Conservation (phyloP, 2,329 filamentous ascomycete genomes). For the Nemania sp. region DNA sequence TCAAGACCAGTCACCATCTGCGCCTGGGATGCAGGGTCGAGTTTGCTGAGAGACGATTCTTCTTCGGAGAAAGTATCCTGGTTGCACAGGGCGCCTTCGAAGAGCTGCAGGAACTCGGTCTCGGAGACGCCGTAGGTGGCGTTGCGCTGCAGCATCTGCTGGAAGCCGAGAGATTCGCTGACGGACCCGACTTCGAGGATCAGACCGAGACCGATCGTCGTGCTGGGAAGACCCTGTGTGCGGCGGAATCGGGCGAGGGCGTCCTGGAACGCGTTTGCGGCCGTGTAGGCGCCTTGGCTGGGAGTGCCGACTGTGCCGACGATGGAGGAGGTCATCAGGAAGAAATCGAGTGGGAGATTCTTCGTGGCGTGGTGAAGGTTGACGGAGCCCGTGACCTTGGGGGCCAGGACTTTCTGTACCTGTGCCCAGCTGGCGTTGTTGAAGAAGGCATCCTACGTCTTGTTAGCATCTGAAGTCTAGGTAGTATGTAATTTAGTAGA, state of each 20-base stretch:
- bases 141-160: slow-evolving; percentile 14
- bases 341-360: slow-evolving; percentile 18
- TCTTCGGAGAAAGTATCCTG: neutral
- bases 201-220: slow-evolving; percentile 9
- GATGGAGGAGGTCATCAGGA: slow-evolving; percentile 17
- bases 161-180: neutral
- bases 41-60: neutral
- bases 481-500: too few relatives aligned
- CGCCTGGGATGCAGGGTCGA: neutral
- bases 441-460: slow-evolving; percentile 13
- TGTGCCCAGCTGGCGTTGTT: slow-evolving; percentile 1
- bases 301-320: slow-evolving; percentile 23
- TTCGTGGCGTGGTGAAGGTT: slow-evolving; percentile 18
- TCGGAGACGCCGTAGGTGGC: slow-evolving; percentile 8
- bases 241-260: slow-evolving; percentile 7
- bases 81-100: slow-evolving; percentile 13
- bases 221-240: slow-evolving; percentile 2
- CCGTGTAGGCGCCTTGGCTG: slow-evolving; percentile 9
- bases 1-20: slow-evolving; percentile 17
- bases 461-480: neutral
- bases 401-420: slow-evolving; percentile 10
- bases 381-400: slow-evolving; percentile 11
- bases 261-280: slow-evolving; percentile 18
- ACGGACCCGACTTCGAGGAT: slow-evolving; percentile 14
- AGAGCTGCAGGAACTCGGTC: slow-evolving; percentile 13